Evolutionary conservation across 2,329 filamentous ascomycete species (phyloP), one percentile per base, ranked within the genome.

Genomic region (Grosmannia clavigera): DNA sequence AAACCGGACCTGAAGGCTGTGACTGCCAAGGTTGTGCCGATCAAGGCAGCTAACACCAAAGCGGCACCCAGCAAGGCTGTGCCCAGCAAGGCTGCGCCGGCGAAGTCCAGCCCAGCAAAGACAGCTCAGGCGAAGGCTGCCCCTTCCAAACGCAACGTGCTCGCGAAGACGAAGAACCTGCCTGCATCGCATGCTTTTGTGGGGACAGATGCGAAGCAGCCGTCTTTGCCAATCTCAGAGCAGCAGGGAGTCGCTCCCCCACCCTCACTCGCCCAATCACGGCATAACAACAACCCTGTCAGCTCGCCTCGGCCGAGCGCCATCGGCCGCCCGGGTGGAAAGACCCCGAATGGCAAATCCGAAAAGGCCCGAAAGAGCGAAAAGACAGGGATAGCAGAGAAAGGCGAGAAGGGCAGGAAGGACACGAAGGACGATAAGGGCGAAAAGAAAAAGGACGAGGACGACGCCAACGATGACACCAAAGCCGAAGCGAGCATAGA

Each of bases 231-330:
- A 40, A 55, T 9, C 12, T 50, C 16, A 22, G 50, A 12, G 5
- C 40, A 33, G 27, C 54, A 33, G 7, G 11, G 14, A 40, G 52
- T 46, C 4, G 58, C 52, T 9, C 61, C 61, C 3, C 61, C 64
- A 59, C 61, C 64, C 57, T 62, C 54, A 3, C 63, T 65, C 5
- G 60, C 61, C 16, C 65, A 61, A 50, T 67, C 64, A 38, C 64
- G 63, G 33, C 64, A 64, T 51, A 61, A 65, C 56, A 60, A 58
- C 48, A 60, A 58, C 48, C 60, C 60, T 16, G 56, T 6, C 38
- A 40, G 38, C 38, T 40, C 55, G 10, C 65, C 64, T 3, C 55
- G 29, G 27, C 40, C 55, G 33, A 19, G 22, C 9, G 14, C 22
- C 3, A 14, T 31, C 38, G 5, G 50, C 16, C 9, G 11, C 2